These are phyloP conservation scores for Sporothrix schenckii DNA, from an alignment of 2,329 filamentous ascomycete species.

Conservation along the genomic window DNA sequence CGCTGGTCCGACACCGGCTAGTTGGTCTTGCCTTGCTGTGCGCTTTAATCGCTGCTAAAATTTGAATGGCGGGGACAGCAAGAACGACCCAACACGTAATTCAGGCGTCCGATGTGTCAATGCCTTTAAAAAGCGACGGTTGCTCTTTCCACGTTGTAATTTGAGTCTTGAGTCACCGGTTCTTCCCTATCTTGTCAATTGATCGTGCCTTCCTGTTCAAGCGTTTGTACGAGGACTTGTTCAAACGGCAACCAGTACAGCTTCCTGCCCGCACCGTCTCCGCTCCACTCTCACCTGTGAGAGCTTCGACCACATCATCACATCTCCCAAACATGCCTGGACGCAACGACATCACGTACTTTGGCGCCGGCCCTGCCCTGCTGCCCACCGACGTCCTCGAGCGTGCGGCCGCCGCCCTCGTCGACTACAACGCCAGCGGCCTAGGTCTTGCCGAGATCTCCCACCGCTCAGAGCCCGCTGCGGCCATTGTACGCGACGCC, in stretches of 20 bases:
- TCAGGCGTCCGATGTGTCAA: conserved; percentile 12
- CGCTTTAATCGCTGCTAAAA: conserved; percentile 23
- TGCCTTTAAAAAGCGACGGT: background rate
- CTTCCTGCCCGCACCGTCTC: background rate
- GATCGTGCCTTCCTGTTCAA: conserved; percentile 11
- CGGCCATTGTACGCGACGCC: conserved; percentile 75
- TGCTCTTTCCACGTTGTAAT: conserved; percentile 7
- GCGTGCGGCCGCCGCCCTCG: conserved; percentile 71
- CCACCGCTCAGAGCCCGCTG: conserved; percentile 79
- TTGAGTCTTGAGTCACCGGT: background rate
- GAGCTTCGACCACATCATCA: background rate
- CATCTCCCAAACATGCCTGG: conserved; percentile 33
- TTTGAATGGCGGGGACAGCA: conserved; percentile 23
- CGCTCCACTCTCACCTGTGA: background rate
- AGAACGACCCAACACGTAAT: conserved; percentile 16
- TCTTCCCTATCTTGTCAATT: background rate
- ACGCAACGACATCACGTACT: conserved; percentile 48
- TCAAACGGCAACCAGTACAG: no score
- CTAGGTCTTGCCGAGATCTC: conserved; percentile 88
- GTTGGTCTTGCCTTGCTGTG: background rate
- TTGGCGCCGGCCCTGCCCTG: conserved; percentile 86
- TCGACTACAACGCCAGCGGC: conserved; percentile 80
- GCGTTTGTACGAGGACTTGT: background rate
- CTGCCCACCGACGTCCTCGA: conserved; percentile 82
- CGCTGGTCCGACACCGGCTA: conserved; percentile 30